Percentiles rank a stretch among this genome's conserved stretches.
These are phyloP conservation scores for Dipteronia sinensis DNA, from an alignment of 345 rosid genomes.

Conservation along the genomic window DNA sequence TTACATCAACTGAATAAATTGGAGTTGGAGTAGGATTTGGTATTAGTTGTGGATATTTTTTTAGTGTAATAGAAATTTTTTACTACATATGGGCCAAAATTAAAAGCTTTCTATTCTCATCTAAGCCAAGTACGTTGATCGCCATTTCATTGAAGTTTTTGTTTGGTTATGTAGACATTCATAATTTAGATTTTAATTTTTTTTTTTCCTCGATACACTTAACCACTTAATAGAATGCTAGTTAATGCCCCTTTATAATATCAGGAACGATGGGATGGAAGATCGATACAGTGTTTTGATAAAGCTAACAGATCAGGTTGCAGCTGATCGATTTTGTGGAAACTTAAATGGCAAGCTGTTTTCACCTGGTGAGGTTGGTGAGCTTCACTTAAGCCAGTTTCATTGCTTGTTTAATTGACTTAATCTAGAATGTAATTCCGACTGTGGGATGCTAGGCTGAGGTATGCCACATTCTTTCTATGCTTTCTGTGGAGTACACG, in stretches of 20 bases:
- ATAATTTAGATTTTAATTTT: not conserved
- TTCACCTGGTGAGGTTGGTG: constrained; percentile 78
- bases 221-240: not conserved
- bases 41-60: too few species aligned
- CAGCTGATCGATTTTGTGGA: constrained; percentile 62
- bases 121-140: too few species aligned
- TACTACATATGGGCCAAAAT: too few species aligned
- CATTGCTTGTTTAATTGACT: not conserved
- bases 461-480: constrained; percentile 73
- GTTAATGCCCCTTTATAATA: not conserved
- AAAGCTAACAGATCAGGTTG: constrained; percentile 53
- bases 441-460: constrained; percentile 57
- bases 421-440: constrained; percentile 1
- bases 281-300: constrained; percentile 84
- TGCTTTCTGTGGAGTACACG: constrained; percentile 62
- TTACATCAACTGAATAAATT: too few species aligned
- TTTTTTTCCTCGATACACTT: not conserved
- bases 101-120: too few species aligned
- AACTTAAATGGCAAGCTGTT: constrained; percentile 67
- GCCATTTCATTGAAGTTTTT: not conserved
- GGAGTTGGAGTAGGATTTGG: too few species aligned
- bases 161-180: not conserved
- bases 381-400: not conserved
- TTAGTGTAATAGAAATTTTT: too few species aligned
- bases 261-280: constrained; percentile 90